Conservation (phyloP, 2,329 filamentous ascomycete species). For the Penicillium sumatraense region DNA sequence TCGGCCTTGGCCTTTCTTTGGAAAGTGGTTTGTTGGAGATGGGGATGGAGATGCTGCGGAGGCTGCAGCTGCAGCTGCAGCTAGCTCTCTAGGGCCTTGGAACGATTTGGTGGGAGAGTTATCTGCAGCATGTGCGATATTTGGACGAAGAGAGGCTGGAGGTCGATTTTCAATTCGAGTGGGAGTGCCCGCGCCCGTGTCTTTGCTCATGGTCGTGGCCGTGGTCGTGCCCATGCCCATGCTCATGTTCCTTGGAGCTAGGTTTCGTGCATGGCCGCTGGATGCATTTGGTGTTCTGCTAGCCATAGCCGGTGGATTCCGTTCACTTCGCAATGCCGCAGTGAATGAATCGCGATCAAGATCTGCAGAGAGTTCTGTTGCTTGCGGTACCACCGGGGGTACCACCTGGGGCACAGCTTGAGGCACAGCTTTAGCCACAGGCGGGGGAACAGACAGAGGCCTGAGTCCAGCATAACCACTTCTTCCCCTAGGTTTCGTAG, state of each 20-base stretch:
- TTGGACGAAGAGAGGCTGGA: no score
- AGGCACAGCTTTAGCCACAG: neutral
- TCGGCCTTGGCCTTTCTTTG: conserved; percentile 7
- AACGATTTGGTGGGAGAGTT: no score
- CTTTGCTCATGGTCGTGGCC: no score
- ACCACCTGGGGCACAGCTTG: neutral
- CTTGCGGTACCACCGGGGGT: no score
- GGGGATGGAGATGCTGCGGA: no score
- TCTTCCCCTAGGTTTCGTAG: no score
- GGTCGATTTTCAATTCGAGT: neutral
- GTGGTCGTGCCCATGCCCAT: no score
- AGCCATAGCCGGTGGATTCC: neutral
- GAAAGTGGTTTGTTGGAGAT: neutral
- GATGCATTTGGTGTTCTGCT: neutral
- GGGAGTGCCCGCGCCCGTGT: no score
- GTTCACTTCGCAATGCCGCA: neutral
- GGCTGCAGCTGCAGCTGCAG: no score
- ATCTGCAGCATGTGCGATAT: no score
- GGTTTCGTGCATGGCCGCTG: no score
- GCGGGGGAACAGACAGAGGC: neutral
- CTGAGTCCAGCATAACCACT: no score
- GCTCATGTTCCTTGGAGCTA: neutral
- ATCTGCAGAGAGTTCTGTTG: conserved; percentile 2
- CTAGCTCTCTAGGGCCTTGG: neutral
- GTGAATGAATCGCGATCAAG: conserved; percentile 5